Conservation (phyloP, 345 rosid genomes). For the Pistacia atlantica region DNA sequence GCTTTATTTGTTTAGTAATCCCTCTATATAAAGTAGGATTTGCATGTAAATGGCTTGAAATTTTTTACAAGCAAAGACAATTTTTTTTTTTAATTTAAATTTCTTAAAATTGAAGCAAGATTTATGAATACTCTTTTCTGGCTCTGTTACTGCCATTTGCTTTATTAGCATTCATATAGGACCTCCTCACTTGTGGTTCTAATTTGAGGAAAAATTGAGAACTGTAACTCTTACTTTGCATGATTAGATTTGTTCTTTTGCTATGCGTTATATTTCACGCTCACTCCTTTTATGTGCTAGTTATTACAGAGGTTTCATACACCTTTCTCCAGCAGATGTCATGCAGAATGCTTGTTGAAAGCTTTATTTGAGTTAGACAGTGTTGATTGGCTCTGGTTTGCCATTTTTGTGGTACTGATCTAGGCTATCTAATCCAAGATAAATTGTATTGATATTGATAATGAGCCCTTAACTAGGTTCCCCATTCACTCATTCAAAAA, state of each 20-base stretch:
- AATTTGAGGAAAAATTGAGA: not conserved
- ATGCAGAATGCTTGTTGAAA: not conserved
- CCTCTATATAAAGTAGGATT: not conserved
- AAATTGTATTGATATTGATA: too few species aligned
- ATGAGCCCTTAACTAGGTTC: too few species aligned
- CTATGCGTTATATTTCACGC: not conserved
- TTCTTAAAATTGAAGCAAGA: not conserved
- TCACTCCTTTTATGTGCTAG: not conserved
- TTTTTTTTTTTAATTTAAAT: not conserved
- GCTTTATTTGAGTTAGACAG: too few species aligned
- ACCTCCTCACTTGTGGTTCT: not conserved
- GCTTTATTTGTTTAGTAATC: not conserved
- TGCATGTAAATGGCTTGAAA: not conserved
- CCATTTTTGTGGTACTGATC: too few species aligned
- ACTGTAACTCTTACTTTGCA: not conserved
- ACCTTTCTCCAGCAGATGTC: not conserved
- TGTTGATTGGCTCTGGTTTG: too few species aligned
- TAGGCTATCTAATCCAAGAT: too few species aligned
- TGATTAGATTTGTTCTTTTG: not conserved
- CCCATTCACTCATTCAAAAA: too few species aligned
- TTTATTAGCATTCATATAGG: not conserved
- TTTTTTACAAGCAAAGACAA: not conserved
- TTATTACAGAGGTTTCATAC: not conserved
- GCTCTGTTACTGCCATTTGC: not conserved
- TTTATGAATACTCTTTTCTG: not conserved